Evolutionary conservation across 2,329 filamentous ascomycete genomes (phyloP).

Genomic region (Byssothecium circinans): DNA sequence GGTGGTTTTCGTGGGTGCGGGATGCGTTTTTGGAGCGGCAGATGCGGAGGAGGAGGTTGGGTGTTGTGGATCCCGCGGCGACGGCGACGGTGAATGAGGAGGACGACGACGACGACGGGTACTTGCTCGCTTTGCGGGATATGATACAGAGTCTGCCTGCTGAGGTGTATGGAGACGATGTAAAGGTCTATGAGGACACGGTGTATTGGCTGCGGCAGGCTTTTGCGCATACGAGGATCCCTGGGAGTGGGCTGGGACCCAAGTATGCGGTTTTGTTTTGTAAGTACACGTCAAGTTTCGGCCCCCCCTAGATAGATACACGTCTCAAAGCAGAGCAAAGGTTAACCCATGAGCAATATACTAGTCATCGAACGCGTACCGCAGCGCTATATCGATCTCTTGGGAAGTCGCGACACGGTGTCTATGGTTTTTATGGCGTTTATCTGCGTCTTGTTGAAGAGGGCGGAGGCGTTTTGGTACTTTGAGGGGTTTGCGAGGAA

Average conservation of each 20-base stretch:
- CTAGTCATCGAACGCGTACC: conserved; percentile 12
- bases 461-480: conserved; percentile 16
- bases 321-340: not conserved
- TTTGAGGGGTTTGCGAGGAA: conserved; percentile 17
- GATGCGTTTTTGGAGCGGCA: conserved; percentile 11
- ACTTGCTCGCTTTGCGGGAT: conserved; percentile 10
- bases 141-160: conserved; percentile 9
- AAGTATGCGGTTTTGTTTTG: conserved; percentile 19
- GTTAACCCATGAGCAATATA: not conserved
- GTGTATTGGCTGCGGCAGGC: conserved; percentile 19
- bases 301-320: too few relatives aligned
- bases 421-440: conserved; percentile 18
- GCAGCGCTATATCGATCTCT: conserved; percentile 14
- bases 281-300: too few relatives aligned
- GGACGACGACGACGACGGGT: conserved; percentile 20
- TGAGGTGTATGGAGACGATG: conserved; percentile 1
- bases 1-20: conserved; percentile 18
- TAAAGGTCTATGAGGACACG: conserved; percentile 10
- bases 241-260: conserved; percentile 10
- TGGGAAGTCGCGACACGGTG: conserved; percentile 7
- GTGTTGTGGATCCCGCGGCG: conserved; percentile 10
- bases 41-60: conserved; percentile 16
- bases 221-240: conserved; percentile 15
- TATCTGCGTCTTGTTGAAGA: conserved; percentile 15
- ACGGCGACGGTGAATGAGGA: too few relatives aligned